A percentile compares a stretch with the other conserved stretches of the same genome.
These are phyloP conservation scores for Beta vulgaris DNA, from an alignment of 148 eudicot genomes.

Conservation along the genomic window DNA sequence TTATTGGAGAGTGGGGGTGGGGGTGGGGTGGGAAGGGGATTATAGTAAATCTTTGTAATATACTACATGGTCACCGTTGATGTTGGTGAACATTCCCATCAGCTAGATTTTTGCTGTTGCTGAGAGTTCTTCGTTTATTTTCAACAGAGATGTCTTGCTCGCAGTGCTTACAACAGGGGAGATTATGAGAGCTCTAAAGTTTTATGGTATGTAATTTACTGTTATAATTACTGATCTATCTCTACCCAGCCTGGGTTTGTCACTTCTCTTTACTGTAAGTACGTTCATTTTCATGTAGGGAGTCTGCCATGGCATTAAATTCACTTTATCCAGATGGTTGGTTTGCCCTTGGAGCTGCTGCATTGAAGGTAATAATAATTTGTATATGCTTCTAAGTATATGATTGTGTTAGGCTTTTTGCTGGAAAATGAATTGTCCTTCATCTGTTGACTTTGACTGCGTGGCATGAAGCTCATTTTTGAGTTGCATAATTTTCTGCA, in stretches of 20 bases:
- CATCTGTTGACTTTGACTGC: not conserved
- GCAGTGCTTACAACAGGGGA: constrained; percentile 79
- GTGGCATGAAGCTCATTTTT: not conserved
- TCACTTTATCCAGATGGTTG: constrained; percentile 94
- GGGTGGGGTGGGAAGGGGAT: not conserved
- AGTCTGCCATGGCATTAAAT: constrained; percentile 84
- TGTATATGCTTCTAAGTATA: not conserved
- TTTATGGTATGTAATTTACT: constrained; percentile 48
- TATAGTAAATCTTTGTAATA: not conserved
- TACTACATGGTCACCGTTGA: not conserved
- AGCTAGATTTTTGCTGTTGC: not conserved
- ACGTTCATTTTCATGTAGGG: constrained; percentile 44
- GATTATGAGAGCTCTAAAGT: constrained; percentile 68
- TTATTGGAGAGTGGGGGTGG: not conserved
- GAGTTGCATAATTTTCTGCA: not conserved
- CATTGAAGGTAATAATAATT: constrained; percentile 62
- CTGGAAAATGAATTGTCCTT: not conserved
- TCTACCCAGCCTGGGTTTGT: not conserved
- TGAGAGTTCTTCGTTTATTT: not conserved
- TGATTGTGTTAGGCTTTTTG: not conserved
- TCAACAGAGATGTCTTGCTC: constrained; percentile 84
- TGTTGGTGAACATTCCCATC: not conserved
- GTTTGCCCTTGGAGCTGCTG: constrained; percentile 99
- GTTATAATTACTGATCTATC: not conserved
- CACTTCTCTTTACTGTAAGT: not conserved